These are phyloP conservation scores for Tolypocladium nubicola DNA, from an alignment of 2,329 filamentous ascomycete species.

Conservation along the genomic window DNA sequence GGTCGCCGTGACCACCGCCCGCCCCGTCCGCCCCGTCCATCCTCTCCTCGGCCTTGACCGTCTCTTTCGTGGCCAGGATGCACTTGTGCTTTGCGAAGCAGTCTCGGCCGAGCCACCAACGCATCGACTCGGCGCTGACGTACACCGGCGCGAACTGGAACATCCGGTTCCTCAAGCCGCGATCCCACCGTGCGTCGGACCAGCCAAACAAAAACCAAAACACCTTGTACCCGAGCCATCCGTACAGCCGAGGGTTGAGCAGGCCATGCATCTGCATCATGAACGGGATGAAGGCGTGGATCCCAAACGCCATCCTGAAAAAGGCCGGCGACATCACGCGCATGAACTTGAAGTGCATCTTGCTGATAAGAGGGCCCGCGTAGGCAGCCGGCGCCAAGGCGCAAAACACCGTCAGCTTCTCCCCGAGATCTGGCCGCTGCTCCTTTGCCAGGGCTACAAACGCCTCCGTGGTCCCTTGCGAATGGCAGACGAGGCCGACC, in stretches of 20 bases:
- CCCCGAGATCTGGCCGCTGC: conserved; percentile 74
- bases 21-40: conserved; percentile 49
- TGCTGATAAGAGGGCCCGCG: conserved; percentile 73
- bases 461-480: conserved; percentile 82
- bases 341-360: conserved; percentile 91
- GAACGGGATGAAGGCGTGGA: conserved; percentile 85
- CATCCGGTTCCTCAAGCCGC: conserved; percentile 65
- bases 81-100: conserved; percentile 75
- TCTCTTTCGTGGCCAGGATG: conserved; percentile 70
- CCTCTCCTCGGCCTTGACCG: conserved; percentile 49
- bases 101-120: conserved; percentile 88
- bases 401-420: conserved; percentile 80
- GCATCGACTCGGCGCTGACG: conserved; percentile 80
- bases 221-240: conserved; percentile 74
- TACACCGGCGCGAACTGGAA: conserved; percentile 92
- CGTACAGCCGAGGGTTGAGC: conserved; percentile 60
- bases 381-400: conserved; percentile 85
- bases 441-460: conserved; percentile 84
- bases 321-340: conserved; percentile 62
- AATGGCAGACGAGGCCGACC: conserved; percentile 75
- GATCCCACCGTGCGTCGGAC: conserved; percentile 78
- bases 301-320: conserved; percentile 78
- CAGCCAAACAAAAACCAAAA: conserved; percentile 87
- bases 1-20: background rate
- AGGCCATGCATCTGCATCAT: conserved; percentile 77